Percentiles rank a stretch among this genome's conserved stretches.
phyloP scores from a whole-genome alignment of 106 monocot genomes.

The Agapanthus africanus region DNA sequence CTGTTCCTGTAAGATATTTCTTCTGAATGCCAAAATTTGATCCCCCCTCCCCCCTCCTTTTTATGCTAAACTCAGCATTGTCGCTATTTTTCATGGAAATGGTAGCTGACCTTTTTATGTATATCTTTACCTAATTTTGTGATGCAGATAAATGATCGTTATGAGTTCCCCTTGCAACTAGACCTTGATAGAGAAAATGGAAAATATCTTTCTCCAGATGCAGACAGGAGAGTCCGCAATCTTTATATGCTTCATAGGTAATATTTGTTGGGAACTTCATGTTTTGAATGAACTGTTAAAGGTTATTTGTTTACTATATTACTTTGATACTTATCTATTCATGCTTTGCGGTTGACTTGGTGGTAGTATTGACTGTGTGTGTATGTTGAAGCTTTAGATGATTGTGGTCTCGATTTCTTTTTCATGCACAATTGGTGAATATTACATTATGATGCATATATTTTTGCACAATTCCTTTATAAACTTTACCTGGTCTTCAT shows the following conservation, averaged over 20 bases:
- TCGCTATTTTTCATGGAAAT: constrained; percentile 11
- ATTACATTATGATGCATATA: neutral
- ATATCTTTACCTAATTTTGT: neutral
- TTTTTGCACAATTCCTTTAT: too few species aligned
- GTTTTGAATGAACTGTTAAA: neutral
- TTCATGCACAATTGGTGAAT: neutral
- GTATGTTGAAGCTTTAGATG: neutral
- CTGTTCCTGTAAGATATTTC: too few species aligned
- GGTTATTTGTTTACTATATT: neutral
- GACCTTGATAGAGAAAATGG: constrained; percentile 82
- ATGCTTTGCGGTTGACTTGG: neutral
- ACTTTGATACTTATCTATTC: neutral
- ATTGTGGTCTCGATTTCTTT: neutral
- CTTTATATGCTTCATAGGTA: constrained; percentile 88
- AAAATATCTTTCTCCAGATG: constrained; percentile 85
- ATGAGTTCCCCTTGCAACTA: constrained; percentile 80
- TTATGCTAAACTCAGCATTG: too few species aligned
- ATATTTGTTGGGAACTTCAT: neutral
- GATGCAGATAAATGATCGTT: constrained; percentile 89
- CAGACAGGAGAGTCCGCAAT: constrained; percentile 74
- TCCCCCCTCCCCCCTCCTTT: too few species aligned
- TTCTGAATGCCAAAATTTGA: neutral
- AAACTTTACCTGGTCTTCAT: too few species aligned
- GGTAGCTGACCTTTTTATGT: neutral
- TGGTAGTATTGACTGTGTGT: neutral